phyloP scores from a whole-genome alignment of 441 rosid genomes.

The Macaranga tanarius region DNA sequence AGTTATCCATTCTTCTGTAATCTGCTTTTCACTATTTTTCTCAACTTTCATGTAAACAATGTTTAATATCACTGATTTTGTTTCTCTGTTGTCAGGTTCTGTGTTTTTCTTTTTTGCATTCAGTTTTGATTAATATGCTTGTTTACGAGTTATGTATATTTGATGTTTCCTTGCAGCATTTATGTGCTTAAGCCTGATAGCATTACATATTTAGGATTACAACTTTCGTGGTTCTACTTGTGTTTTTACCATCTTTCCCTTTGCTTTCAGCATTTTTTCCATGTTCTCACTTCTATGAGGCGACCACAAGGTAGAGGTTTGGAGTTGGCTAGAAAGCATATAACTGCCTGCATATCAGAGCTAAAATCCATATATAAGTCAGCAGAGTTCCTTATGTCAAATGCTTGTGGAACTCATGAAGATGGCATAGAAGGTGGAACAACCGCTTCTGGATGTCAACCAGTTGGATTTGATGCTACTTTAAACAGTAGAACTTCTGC shows the following conservation, averaged over 20 bases:
- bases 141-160: not conserved
- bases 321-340: slow-evolving; percentile 89
- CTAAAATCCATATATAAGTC: slow-evolving; percentile 58
- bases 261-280: slow-evolving; percentile 84
- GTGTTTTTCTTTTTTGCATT: slow-evolving; percentile 3
- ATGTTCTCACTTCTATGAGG: slow-evolving; percentile 74
- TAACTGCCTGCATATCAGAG: slow-evolving; percentile 76
- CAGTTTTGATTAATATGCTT: not conserved
- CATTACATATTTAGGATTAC: not conserved
- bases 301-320: slow-evolving; percentile 96
- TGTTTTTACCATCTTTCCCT: slow-evolving; percentile 26
- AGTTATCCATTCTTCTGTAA: not conserved
- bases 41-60: not conserved
- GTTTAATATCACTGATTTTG: not conserved
- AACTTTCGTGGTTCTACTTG: slow-evolving; percentile 8
- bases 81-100: not conserved
- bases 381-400: slow-evolving; percentile 47
- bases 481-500: slow-evolving; percentile 86
- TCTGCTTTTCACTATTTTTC: not conserved
- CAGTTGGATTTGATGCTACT: slow-evolving; percentile 90
- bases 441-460: slow-evolving; percentile 79
- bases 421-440: slow-evolving; percentile 58
- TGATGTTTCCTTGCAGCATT: slow-evolving; percentile 12
- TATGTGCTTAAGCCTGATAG: slow-evolving; percentile 16
- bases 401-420: slow-evolving; percentile 36